Evolutionary conservation across 1,139 yeast species (phyloP).

Genomic region (Debaryomyces nepalensis): DNA sequence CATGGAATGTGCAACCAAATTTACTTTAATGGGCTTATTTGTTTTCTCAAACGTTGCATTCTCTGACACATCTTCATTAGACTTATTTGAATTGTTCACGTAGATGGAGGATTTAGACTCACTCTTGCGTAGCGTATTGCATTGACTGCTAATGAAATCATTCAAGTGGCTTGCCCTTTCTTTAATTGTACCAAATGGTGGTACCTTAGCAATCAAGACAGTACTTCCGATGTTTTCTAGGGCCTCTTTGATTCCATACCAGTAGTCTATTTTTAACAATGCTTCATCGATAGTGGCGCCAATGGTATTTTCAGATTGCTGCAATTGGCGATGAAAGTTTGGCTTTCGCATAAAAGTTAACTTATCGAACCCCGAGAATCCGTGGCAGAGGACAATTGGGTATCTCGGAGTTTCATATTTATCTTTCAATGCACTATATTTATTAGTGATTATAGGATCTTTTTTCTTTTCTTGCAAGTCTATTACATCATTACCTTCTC

Average conservation of each 20-base stretch:
- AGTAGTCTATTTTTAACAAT: constrained; percentile 63
- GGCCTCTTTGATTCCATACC: constrained; percentile 77
- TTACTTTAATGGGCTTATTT: constrained; percentile 53
- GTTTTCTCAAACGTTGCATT: constrained; percentile 19
- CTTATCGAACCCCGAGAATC: constrained; percentile 79
- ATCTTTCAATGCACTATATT: constrained; percentile 21
- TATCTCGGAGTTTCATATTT: constrained; percentile 44
- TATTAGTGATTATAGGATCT: constrained; percentile 17
- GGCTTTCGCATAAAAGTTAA: constrained; percentile 48
- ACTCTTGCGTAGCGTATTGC: constrained; percentile 33
- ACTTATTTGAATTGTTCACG: constrained; percentile 21
- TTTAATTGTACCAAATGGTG: constrained; percentile 79
- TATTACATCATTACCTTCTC: constrained; percentile 6
- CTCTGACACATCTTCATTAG: constrained; percentile 3
- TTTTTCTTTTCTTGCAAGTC: constrained; percentile 8
- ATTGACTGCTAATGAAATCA: constrained; percentile 51
- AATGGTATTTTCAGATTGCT: constrained; percentile 16
- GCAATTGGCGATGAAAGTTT: constrained; percentile 12
- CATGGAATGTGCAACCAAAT: constrained; percentile 91
- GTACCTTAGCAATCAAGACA: constrained; percentile 76
- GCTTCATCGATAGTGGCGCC: constrained; percentile 26
- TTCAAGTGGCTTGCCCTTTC: constrained; percentile 68
- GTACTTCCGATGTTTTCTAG: constrained; percentile 64
- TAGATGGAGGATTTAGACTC: constrained; percentile 37
- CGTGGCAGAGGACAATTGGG: constrained; percentile 84